Evolutionary conservation across 805 yeast species (phyloP).

Genomic region (Saccharomycopsis fodiens): DNA sequence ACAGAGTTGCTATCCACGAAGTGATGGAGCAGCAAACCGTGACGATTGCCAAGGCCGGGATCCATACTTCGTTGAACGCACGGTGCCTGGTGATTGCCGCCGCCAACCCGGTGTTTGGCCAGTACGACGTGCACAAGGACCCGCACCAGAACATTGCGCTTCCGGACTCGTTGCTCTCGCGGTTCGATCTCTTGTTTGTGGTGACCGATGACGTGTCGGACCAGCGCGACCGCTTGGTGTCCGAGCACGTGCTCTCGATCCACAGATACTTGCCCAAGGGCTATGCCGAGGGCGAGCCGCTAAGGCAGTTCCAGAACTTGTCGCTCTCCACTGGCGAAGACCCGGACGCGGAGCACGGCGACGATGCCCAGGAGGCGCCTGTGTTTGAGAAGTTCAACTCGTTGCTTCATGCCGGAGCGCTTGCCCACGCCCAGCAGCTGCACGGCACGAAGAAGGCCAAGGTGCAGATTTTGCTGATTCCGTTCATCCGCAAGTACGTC

Average conservation of each 20-base stretch:
- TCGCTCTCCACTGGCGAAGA: conserved; percentile 77
- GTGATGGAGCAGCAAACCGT: conserved; percentile 99
- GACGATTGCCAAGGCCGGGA: conserved; percentile 96
- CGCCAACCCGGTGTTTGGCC: conserved; percentile 96
- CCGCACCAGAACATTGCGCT: conserved; percentile 95
- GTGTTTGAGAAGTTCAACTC: conserved; percentile 84
- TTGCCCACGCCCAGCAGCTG: conserved; percentile 27
- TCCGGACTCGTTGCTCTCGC: conserved; percentile 92
- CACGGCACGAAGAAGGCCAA: conserved; percentile 25
- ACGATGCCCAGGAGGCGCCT: conserved; percentile 36
- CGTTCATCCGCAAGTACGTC: conserved; percentile 83
- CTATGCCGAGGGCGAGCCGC: conserved; percentile 85
- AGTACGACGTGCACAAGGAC: conserved; percentile 89
- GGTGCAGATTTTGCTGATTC: conserved; percentile 57
- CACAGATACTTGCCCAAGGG: conserved; percentile 88
- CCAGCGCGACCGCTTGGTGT: conserved; percentile 72
- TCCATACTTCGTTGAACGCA: conserved; percentile 92
- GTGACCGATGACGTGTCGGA: conserved; percentile 94
- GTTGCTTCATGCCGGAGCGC: conserved; percentile 73
- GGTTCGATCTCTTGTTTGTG: conserved; percentile 91
- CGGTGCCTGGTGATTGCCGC: conserved; percentile 97
- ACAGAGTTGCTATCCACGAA: conserved; percentile 97
- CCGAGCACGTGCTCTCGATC: conserved; percentile 92
- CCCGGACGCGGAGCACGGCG: conserved; percentile 35
- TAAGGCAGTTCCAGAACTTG: conserved; percentile 65